Conservation (phyloP, 352 stramenopile genomes). For the Phytophthora brassicae region DNA sequence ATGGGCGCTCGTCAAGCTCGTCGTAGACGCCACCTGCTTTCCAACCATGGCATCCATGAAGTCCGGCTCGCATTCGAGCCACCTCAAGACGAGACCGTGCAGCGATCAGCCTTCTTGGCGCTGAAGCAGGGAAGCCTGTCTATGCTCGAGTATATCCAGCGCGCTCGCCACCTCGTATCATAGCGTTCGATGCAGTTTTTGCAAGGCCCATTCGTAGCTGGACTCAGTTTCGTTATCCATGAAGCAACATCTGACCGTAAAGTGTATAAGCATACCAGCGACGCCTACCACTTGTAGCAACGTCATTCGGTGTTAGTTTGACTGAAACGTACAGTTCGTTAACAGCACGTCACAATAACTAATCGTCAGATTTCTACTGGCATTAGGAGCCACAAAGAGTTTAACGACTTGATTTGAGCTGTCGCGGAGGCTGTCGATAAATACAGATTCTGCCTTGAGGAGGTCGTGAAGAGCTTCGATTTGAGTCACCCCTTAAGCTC, state of each 20-base stretch:
- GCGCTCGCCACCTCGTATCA: constrained; percentile 20
- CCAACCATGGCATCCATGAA: neutral
- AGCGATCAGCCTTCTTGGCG: constrained; percentile 4
- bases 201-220: neutral
- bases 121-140: constrained; percentile 18
- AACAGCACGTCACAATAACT: neutral
- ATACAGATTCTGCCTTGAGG: neutral
- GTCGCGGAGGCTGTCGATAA: neutral
- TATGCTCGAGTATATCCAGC: constrained; percentile 24
- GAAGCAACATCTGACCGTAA: neutral
- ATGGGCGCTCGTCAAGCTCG: constrained; percentile 17
- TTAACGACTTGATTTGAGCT: neutral
- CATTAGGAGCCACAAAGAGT: neutral
- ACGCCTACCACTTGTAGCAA: neutral
- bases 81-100: neutral
- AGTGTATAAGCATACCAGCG: neutral
- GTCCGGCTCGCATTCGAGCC: constrained; percentile 14
- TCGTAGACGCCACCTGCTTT: no score
- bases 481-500: neutral
- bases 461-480: neutral
- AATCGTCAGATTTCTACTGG: neutral
- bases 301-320: neutral
- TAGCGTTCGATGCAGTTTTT: no score
- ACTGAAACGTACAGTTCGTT: neutral
- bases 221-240: neutral